Conservation (phyloP, 805 yeast genomes). For the Wickerhamomyces hampshirensis region DNA sequence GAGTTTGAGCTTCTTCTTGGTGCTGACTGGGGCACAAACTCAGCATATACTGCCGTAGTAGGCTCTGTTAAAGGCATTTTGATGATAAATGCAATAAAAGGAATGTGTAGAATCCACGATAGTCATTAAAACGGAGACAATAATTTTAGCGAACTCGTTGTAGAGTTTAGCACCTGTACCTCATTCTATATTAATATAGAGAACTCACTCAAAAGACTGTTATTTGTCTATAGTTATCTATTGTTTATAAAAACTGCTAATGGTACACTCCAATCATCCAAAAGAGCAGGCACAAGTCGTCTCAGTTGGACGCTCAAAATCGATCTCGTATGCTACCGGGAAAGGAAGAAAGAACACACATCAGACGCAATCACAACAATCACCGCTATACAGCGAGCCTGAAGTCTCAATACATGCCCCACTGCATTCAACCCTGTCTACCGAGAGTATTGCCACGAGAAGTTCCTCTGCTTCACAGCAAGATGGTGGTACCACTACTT, state of each 20-base stretch:
- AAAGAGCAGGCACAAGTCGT: slow-evolving; percentile 1
- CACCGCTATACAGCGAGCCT: not conserved
- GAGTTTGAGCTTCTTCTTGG: slow-evolving; percentile 3
- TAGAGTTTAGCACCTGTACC: too few species aligned
- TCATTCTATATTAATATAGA: too few species aligned
- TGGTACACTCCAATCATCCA: not conserved
- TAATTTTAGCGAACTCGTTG: too few species aligned
- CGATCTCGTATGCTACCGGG: slow-evolving; percentile 13
- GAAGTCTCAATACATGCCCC: slow-evolving; percentile 10
- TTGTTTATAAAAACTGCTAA: too few species aligned
- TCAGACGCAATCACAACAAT: not conserved
- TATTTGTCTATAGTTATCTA: too few species aligned
- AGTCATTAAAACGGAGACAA: not conserved
- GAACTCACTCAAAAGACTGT: too few species aligned
- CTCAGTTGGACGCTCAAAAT: slow-evolving; percentile 10
- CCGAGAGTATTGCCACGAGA: slow-evolving; percentile 8
- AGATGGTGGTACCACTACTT: slow-evolving; percentile 1
- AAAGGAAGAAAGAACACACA: slow-evolving; percentile 4
- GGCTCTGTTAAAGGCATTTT: not conserved
- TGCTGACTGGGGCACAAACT: slow-evolving; percentile 3
- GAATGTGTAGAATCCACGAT: not conserved
- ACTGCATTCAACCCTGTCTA: slow-evolving; percentile 12
- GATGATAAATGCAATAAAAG: not conserved
- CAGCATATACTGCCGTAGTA: slow-evolving; percentile 1
- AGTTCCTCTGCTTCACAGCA: not conserved